Evolutionary conservation across 2,329 filamentous ascomycete species (phyloP), one percentile per base, ranked within the genome.

Genomic region (Ceratocystis diversiconidia): DNA sequence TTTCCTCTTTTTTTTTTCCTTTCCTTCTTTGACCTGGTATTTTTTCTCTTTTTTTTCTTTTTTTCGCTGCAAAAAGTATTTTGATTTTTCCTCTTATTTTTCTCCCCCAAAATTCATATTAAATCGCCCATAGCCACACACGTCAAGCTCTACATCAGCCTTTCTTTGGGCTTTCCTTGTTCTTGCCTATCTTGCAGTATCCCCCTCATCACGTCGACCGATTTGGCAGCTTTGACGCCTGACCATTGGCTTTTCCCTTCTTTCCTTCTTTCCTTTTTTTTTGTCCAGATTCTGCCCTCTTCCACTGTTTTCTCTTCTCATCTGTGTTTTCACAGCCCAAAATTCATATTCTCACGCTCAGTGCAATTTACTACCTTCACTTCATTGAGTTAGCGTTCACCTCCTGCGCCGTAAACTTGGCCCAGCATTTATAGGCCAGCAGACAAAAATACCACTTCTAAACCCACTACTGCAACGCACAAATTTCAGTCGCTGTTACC

Each of bases 381-480:
- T 28, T n/a, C 8, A 57, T 57, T 28, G 52, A 3, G 52, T 17
- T 57, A 57, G 52, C n/a, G 52, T 57, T 17, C 25, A 32, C 36
- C 36, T 62, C 57, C 62, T 67, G 65, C 62, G 65, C 65, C 62
- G 65, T 55, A 60, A 44, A 55, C 62, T 62, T 59, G 43, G 65
- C 65, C 32, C 62, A 64, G 28, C 10, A 60, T 41, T 41, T 22
- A 8, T 62, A 41, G 36, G n/a, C 41, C 17, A 12, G 10, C 22
- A 62, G 41, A 43, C 36, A 28, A 48, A 22, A 46, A 44, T 46
- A 62, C 36, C 41, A 19, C 61, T 22, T 2, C 19, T 48, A 32
- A 57, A 48, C 41, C 41, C 36, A 17, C 36, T 48, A 62, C 22
- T 22, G 10, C 25, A n/a, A 62, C n/a, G 19, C n/a, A n/a, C 12